These are phyloP conservation scores for Myxozyma geophila DNA, from an alignment of 805 yeast genomes.

Conservation along the genomic window DNA sequence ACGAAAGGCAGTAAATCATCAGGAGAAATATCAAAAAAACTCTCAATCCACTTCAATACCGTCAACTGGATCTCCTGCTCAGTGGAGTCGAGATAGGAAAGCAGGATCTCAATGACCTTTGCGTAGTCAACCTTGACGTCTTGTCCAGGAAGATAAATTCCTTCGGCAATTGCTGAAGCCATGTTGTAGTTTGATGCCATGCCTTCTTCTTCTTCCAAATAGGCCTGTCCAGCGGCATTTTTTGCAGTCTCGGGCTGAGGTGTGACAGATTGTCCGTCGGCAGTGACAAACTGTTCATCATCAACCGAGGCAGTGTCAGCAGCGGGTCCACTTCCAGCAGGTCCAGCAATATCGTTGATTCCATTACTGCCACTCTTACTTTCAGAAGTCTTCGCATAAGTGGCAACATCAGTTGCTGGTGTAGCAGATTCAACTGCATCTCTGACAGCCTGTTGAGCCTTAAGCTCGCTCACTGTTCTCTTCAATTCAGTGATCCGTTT, in stretches of 20 bases:
- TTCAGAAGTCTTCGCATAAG: slow-evolving; percentile 22
- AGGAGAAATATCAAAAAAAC: slow-evolving; percentile 74
- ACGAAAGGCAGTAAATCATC: slow-evolving; percentile 71
- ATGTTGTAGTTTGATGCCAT: slow-evolving; percentile 2
- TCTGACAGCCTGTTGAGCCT: slow-evolving; percentile 14
- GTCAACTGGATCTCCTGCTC: slow-evolving; percentile 78
- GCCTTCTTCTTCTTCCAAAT: slow-evolving; percentile 12
- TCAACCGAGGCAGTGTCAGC: slow-evolving; percentile 39
- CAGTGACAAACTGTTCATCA: slow-evolving; percentile 20
- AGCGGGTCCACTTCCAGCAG: slow-evolving; percentile 39
- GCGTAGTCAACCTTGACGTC: slow-evolving; percentile 82
- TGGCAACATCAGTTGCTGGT: slow-evolving; percentile 39
- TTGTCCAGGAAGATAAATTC: slow-evolving; percentile 71
- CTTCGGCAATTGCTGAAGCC: slow-evolving; percentile 50
- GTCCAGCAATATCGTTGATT: neutral
- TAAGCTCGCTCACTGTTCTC: slow-evolving; percentile 37
- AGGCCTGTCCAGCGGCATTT: neutral
- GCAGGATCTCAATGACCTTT: slow-evolving; percentile 75
- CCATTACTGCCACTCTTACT: slow-evolving; percentile 34
- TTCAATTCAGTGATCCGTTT: slow-evolving; percentile 74
- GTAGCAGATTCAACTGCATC: neutral
- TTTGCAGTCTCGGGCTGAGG: neutral
- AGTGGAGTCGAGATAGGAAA: slow-evolving; percentile 76
- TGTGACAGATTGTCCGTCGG: neutral
- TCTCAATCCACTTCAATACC: slow-evolving; percentile 80